A percentile compares a stretch with the other conserved stretches of the same genome.
Evolutionary conservation across 139 green algal genomes (phyloP).

Genomic region (Mesotaenium endlicherianum): DNA sequence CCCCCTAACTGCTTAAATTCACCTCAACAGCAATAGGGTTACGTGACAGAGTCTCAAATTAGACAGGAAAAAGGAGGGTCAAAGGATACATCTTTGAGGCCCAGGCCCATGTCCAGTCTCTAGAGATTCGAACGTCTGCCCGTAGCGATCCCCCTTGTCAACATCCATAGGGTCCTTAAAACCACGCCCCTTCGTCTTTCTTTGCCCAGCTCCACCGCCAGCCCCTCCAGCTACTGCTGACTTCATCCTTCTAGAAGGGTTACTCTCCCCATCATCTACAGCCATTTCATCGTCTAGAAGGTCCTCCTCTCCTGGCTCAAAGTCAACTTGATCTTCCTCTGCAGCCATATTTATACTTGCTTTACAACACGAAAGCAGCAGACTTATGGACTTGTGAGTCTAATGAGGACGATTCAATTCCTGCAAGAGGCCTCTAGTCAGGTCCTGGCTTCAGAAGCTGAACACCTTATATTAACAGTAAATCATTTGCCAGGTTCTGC

Average conservation of each 20-base stretch:
- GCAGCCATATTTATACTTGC: too few species aligned
- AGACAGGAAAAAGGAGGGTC: neutral
- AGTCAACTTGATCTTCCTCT: conserved; percentile 13
- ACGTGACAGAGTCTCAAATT: neutral
- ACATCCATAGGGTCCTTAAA: conserved; percentile 30
- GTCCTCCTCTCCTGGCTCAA: conserved; percentile 25
- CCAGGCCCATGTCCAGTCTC: conserved; percentile 10
- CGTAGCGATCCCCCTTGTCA: conserved; percentile 10
- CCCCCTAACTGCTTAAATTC: neutral
- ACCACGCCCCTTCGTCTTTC: conserved; percentile 36
- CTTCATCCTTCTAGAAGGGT: neutral
- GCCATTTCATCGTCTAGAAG: conserved; percentile 19
- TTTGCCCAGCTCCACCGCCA: neutral
- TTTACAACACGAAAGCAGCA: too few species aligned
- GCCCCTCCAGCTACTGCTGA: conserved; percentile 12
- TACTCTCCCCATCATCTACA: neutral
- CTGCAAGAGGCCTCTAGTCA: too few species aligned
- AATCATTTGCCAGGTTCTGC: too few species aligned
- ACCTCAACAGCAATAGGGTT: neutral
- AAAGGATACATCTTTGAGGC: conserved; percentile 31
- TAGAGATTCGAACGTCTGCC: conserved; percentile 18
- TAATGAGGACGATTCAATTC: too few species aligned
- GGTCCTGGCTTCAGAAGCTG: too few species aligned
- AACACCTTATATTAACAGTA: too few species aligned
- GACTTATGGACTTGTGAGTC: too few species aligned